phyloP scores from a whole-genome alignment of 2,329 filamentous ascomycete species.

The Juglanconis juglandina region DNA sequence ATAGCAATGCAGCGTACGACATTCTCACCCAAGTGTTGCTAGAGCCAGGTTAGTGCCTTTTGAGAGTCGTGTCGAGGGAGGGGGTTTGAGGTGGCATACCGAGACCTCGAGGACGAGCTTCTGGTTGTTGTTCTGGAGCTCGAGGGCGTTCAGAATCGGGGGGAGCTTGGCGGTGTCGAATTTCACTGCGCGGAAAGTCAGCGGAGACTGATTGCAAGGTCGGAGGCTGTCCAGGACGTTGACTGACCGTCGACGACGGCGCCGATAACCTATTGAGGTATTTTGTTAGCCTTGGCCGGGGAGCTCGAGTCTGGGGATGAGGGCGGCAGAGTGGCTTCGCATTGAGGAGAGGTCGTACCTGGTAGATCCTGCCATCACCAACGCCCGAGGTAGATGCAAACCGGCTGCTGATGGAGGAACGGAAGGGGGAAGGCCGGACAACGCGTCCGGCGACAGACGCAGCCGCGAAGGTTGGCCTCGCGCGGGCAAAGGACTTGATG shows the following conservation, averaged over 20 bases:
- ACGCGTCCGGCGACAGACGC: slow-evolving; percentile 55
- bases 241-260: slow-evolving; percentile 95
- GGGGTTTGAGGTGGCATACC: slow-evolving; percentile 53
- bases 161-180: slow-evolving; percentile 93
- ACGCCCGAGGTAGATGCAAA: slow-evolving; percentile 57
- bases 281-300: slow-evolving; percentile 45
- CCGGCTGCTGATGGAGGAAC: slow-evolving; percentile 54
- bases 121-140: slow-evolving; percentile 85
- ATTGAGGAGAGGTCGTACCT: slow-evolving; percentile 43
- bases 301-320: neutral
- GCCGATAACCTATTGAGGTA: slow-evolving; percentile 85
- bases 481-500: slow-evolving; percentile 55
- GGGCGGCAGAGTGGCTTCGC: slow-evolving; percentile 6
- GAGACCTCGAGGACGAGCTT: slow-evolving; percentile 96
- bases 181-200: slow-evolving; percentile 66
- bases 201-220: slow-evolving; percentile 1
- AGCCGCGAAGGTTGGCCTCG: slow-evolving; percentile 55
- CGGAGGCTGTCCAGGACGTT: slow-evolving; percentile 6
- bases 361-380: slow-evolving; percentile 66
- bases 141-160: slow-evolving; percentile 94
- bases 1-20: slow-evolving; percentile 99
- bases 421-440: slow-evolving; percentile 53
- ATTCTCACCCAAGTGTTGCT: slow-evolving; percentile 99
- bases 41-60: slow-evolving; percentile 35
- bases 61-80: neutral